Percentiles rank a stretch among this genome's conserved stretches.
Conservation (phyloP, 2,329 filamentous ascomycete genomes). For the Paraphaeosphaeria sporulosa region DNA sequence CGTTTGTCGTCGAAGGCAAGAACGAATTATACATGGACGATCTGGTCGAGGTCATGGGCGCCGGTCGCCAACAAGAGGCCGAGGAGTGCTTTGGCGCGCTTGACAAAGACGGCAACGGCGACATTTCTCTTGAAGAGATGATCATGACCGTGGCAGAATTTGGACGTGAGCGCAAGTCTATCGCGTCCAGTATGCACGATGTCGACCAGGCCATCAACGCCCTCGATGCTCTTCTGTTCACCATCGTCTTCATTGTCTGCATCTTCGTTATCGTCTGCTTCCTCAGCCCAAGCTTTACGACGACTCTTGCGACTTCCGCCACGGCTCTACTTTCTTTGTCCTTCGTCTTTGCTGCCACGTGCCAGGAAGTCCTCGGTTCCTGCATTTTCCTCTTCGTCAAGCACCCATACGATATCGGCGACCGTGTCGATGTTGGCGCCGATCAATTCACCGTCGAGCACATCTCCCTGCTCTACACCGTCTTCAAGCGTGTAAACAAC, state of each 20-base stretch:
- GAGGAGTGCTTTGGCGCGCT: conserved; percentile 84
- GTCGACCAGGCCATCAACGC: conserved; percentile 93
- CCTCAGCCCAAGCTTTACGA: conserved; percentile 84
- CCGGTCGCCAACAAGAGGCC: conserved; percentile 75
- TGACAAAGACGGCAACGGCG: conserved; percentile 88
- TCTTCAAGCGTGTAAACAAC: conserved; percentile 84
- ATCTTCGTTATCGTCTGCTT: conserved; percentile 91
- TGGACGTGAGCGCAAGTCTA: conserved; percentile 84
- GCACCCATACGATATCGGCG: conserved; percentile 95
- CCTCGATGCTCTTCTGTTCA: conserved; percentile 84
- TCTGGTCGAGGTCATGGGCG: conserved; percentile 84
- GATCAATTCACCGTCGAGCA: conserved; percentile 84
- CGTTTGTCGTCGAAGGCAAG: conserved; percentile 89
- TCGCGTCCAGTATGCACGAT: conserved; percentile 94
- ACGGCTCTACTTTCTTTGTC: conserved; percentile 94
- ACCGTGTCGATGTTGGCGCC: conserved; percentile 82
- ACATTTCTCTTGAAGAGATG: conserved; percentile 96
- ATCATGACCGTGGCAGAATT: conserved; percentile 84
- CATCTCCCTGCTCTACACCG: conserved; percentile 91
- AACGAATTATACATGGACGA: conserved; percentile 83
- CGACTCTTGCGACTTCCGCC: conserved; percentile 86
- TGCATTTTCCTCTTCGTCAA: conserved; percentile 99
- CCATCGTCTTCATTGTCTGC: conserved; percentile 80
- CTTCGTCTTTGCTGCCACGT: conserved; percentile 91
- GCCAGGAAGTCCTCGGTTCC: conserved; percentile 94